Evolutionary conservation across 208 protist species (phyloP), one percentile per base, ranked within the genome.

Genomic region (Crithidia brevicula): DNA sequence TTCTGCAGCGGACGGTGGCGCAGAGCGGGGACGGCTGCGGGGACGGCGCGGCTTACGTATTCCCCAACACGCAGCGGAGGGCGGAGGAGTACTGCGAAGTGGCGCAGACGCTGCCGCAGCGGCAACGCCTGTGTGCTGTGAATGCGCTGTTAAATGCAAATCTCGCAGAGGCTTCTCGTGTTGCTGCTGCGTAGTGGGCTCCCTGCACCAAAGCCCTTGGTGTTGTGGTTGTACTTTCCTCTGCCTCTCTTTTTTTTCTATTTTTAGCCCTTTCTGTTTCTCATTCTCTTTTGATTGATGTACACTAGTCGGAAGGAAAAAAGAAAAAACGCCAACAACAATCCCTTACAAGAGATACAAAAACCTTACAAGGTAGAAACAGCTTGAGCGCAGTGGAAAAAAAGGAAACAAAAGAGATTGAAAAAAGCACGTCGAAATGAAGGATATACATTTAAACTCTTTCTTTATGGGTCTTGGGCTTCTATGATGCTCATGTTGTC

Each of bases 21-120:
- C 40, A 22, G 50, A 66, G 34, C 53, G 62, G 57, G 1, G 67
- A 61, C 28, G 52, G 23, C 31, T 46, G 52, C 20, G 60, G 83
- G 40, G 76, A 78, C 53, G 73, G 65, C 47, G 76, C 76, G 0
- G 74, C 79, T 10, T 38, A 68, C 25, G 40, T 67, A 22, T 87
- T 83, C 59, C 76, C 79, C 7, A 54, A 31, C 4, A 66, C 87
- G 56, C 79, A 86, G 72, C 66, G 83, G 20, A 68, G 62, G 18
- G 86, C 83, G 27, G 89, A 95, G 67, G 78, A 87, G 11, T 92
- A 83, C 72, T 81, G 82, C 40, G 83, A 90, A 52, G 79, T 80
- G 8, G 86, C 89, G 28, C 81, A 72, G 62, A 92, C 80, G 22
- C 34, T 91, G 11, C 67, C 62, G 27, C 86, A 95, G 80, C 72